phyloP scores from a whole-genome alignment of 495 filamentous ascomycete genomes.

The Daldinia bambusicola region DNA sequence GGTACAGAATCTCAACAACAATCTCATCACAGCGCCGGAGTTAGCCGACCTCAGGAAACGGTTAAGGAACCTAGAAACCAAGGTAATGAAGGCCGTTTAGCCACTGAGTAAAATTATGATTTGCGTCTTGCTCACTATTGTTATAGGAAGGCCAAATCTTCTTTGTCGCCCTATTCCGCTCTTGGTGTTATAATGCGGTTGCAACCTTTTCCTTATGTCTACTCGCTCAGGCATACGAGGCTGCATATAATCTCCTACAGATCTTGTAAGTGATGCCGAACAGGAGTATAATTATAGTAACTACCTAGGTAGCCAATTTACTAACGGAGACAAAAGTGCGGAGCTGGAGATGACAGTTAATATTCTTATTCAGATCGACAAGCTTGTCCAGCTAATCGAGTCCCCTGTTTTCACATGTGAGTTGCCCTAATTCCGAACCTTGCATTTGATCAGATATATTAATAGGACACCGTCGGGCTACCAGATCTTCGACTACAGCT shows the following conservation, averaged over 20 bases:
- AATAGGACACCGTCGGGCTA: neutral
- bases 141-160: conserved; percentile 88
- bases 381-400: conserved; percentile 96
- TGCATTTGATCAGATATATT: conserved; percentile 17
- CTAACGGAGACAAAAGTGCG: conserved; percentile 71
- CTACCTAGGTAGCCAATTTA: neutral
- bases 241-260: conserved; percentile 94
- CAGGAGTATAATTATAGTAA: neutral
- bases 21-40: conserved; percentile 96
- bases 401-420: conserved; percentile 97
- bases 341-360: conserved; percentile 99
- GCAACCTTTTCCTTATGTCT: conserved; percentile 96
- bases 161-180: conserved; percentile 92
- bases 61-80: conserved; percentile 87
- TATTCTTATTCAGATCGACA: conserved; percentile 98
- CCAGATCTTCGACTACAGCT: conserved; percentile 93
- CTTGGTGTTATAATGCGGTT: conserved; percentile 99
- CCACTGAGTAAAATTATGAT: neutral
- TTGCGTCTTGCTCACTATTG: conserved; percentile 12
- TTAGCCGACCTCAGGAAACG: conserved; percentile 90
- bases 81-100: conserved; percentile 58
- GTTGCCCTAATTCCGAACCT: conserved; percentile 34
- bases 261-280: conserved; percentile 75
- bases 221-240: conserved; percentile 97
- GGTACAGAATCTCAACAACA: conserved; percentile 99